Conservation (phyloP, 164 flowering plant species). For the Protea cynaroides region DNA sequence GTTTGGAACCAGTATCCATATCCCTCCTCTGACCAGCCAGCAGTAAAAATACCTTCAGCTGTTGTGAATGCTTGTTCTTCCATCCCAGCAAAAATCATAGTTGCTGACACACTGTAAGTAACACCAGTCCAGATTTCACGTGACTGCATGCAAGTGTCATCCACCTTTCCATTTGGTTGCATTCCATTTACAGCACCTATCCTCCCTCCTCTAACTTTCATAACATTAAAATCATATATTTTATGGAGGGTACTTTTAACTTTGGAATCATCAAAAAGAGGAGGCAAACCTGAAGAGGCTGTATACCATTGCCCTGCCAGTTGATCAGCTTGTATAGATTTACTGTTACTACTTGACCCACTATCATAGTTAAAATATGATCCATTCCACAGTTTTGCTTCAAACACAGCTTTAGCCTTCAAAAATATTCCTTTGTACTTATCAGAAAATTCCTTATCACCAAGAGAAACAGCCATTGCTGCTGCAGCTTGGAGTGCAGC, state of each 20-base stretch:
- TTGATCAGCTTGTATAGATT: conserved; percentile 90
- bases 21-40: conserved; percentile 96
- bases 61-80: conserved; percentile 72
- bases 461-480: conserved; percentile 78
- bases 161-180: conserved; percentile 82
- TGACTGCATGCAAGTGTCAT: conserved; percentile 91
- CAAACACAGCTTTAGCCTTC: conserved; percentile 62
- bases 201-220: conserved; percentile 79
- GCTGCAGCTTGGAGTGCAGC: conserved; percentile 95
- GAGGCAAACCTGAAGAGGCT: conserved; percentile 77
- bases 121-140: conserved; percentile 97
- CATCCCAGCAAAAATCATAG: conserved; percentile 78
- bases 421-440: conserved; percentile 50
- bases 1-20: conserved; percentile 92
- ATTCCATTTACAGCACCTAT: conserved; percentile 97
- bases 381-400: conserved; percentile 84
- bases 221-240: conserved; percentile 76
- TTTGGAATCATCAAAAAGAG: conserved; percentile 68
- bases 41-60: conserved; percentile 79
- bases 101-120: conserved; percentile 77
- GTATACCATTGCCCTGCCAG: conserved; percentile 94
- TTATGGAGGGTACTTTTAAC: conserved; percentile 62
- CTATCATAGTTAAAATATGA: conserved; percentile 89
- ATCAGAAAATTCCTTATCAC: conserved; percentile 61
- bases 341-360: conserved; percentile 85